Conservation (phyloP, 768 basidiomycete genomes). For the Galerina sulciceps region DNA sequence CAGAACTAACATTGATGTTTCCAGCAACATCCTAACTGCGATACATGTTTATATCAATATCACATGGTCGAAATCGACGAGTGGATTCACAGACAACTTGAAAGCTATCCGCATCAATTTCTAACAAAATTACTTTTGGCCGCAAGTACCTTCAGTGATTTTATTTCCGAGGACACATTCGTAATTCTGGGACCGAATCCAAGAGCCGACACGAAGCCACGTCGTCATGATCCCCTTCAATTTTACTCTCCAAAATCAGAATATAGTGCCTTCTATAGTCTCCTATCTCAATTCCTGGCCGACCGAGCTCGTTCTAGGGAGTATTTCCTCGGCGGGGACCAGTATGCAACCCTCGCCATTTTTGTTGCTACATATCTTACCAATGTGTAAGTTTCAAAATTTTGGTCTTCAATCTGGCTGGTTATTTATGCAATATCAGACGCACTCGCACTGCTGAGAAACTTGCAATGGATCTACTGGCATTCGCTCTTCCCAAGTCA, state of each 20-base stretch:
- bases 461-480: neutral
- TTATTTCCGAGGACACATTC: conserved; percentile 6
- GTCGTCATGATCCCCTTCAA: conserved; percentile 11
- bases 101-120: conserved; percentile 3
- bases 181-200: conserved; percentile 1
- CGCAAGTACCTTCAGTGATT: conserved; percentile 3
- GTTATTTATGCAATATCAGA: neutral
- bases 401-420: too few species aligned
- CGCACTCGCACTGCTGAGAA: neutral
- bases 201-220: neutral
- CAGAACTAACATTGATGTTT: neutral
- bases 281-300: neutral
- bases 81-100: conserved; percentile 4
- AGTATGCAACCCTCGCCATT: conserved; percentile 6
- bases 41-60: neutral
- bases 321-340: neutral
- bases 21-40: conserved; percentile 2
- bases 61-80: neutral
- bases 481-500: neutral
- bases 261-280: conserved; percentile 1
- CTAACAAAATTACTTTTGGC: neutral
- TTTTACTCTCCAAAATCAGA: conserved; percentile 7
- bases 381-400: neutral
- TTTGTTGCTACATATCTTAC: conserved; percentile 1
- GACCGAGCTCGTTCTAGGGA: neutral